These are phyloP conservation scores for Lathyrus aphaca DNA, from an alignment of 306 rosid species.

Conservation along the genomic window DNA sequence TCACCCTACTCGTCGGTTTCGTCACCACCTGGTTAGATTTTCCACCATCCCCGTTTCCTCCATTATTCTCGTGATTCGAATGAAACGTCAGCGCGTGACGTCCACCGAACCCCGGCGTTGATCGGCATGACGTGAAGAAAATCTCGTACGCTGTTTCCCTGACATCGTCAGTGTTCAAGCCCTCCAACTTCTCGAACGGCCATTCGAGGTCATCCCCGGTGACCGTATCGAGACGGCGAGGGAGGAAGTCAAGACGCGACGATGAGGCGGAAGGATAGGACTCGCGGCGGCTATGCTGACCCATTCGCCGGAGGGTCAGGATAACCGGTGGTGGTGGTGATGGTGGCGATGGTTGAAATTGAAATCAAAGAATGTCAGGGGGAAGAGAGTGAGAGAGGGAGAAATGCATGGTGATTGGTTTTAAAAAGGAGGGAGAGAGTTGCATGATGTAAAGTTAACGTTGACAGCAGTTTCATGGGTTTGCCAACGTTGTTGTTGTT, in stretches of 20 bases:
- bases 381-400: conserved; percentile 37
- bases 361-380: conserved; percentile 20
- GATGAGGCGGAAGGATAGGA: conserved; percentile 49
- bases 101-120: conserved; percentile 76
- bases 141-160: conserved; percentile 55
- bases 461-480: conserved; percentile 49
- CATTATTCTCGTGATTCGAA: conserved; percentile 37
- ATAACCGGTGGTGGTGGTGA: neutral
- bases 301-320: conserved; percentile 54
- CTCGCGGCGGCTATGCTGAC: conserved; percentile 84
- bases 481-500: conserved; percentile 42
- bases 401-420: conserved; percentile 31
- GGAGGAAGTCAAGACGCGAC: conserved; percentile 39
- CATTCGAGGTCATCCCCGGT: conserved; percentile 33
- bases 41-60: conserved; percentile 30
- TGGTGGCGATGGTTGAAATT: neutral
- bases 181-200: conserved; percentile 38
- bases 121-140: conserved; percentile 51
- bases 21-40: conserved; percentile 49
- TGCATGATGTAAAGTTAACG: conserved; percentile 34
- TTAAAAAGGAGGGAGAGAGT: conserved; percentile 25
- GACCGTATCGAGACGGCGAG: neutral
- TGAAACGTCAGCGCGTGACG: conserved; percentile 75
- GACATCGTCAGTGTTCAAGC: conserved; percentile 8
- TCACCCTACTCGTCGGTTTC: conserved; percentile 73